phyloP scores from a whole-genome alignment of 495 filamentous ascomycete species.

The Aspergillus hancockii region DNA sequence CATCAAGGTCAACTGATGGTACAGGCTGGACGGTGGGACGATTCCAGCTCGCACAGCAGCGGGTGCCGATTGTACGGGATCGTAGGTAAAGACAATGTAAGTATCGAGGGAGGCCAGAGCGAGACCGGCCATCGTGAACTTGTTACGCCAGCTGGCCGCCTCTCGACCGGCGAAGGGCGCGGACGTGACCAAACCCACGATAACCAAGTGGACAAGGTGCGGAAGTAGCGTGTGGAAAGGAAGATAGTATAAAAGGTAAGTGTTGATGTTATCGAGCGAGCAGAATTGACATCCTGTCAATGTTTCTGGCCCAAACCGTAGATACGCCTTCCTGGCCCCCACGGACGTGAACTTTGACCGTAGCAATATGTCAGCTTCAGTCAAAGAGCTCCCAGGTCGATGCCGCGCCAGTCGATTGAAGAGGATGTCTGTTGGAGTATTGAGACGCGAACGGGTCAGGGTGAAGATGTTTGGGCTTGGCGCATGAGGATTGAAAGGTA shows the following conservation, averaged over 20 bases:
- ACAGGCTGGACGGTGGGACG: conserved; percentile 50
- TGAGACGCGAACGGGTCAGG: conserved; percentile 75
- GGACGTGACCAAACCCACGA: conserved; percentile 66
- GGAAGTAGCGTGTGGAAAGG: conserved; percentile 68
- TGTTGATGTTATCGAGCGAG: conserved; percentile 65
- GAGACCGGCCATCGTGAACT: conserved; percentile 64
- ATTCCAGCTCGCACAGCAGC: conserved; percentile 39
- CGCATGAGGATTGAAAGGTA: conserved; percentile 67
- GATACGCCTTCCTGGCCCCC: conserved; percentile 76
- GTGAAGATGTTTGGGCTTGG: conserved; percentile 74
- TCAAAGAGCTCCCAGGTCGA: conserved; percentile 57
- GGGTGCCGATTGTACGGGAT: conserved; percentile 54
- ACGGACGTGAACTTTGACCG: conserved; percentile 65
- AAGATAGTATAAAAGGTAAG: conserved; percentile 79
- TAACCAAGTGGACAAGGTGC: conserved; percentile 72
- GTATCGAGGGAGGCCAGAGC: conserved; percentile 63
- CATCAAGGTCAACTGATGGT: conserved; percentile 62
- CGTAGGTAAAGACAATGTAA: conserved; percentile 61
- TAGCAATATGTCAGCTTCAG: conserved; percentile 61
- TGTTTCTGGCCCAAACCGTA: conserved; percentile 74
- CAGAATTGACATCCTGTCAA: conserved; percentile 80
- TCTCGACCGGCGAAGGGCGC: conserved; percentile 54
- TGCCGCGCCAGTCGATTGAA: conserved; percentile 73
- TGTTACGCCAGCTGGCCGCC: conserved; percentile 66
- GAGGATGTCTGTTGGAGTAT: conserved; percentile 80